These are phyloP conservation scores for Penicillium hesseltinei DNA, from an alignment of 2,329 filamentous ascomycete species.

Conservation along the genomic window DNA sequence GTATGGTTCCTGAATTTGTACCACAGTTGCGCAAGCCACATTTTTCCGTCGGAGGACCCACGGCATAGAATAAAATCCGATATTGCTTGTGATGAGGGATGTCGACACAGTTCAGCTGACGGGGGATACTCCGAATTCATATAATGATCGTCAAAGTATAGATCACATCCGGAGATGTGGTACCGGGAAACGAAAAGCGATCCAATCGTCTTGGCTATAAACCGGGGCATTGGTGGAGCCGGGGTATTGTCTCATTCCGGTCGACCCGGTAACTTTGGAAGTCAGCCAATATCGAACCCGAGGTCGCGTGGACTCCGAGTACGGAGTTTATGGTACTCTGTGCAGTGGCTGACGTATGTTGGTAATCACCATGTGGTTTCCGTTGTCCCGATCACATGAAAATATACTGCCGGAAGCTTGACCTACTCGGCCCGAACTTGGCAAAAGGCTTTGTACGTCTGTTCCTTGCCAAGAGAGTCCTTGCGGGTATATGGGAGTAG, in stretches of 20 bases:
- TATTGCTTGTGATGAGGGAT: background rate
- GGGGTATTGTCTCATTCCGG: conserved; percentile 12
- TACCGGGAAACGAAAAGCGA: background rate
- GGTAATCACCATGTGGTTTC: background rate
- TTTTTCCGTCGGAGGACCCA: background rate
- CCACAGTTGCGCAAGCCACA: background rate
- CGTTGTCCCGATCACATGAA: background rate
- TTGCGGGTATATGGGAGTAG: too few relatives aligned
- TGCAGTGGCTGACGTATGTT: too few relatives aligned
- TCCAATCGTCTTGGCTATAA: background rate
- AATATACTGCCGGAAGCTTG: background rate
- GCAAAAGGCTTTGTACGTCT: background rate
- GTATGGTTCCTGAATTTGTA: background rate
- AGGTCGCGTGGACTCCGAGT: background rate
- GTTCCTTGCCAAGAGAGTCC: background rate
- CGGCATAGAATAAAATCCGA: background rate
- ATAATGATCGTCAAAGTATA: background rate
- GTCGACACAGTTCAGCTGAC: background rate
- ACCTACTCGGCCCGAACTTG: background rate
- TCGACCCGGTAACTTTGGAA: background rate
- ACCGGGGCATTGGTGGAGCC: conserved; percentile 6
- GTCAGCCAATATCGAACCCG: background rate
- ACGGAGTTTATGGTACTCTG: background rate
- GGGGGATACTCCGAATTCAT: background rate
- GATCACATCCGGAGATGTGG: background rate